Evolutionary conservation across 441 rosid genomes (phyloP), one percentile per base, ranked within the genome.

Genomic region (Euphorbia neoarborescens): DNA sequence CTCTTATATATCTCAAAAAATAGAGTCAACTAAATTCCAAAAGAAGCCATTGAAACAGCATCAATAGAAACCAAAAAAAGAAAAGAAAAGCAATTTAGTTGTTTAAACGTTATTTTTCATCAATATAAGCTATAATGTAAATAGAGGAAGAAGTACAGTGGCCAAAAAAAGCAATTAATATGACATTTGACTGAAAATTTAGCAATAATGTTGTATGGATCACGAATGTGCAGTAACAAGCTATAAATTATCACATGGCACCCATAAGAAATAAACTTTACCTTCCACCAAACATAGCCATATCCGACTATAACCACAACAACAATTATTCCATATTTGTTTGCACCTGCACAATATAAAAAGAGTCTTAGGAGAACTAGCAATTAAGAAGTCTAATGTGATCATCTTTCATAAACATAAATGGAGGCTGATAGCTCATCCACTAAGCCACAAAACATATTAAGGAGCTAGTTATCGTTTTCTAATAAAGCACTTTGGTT

Each of bases 281-380:
- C 99, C 98, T 92, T 94, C 98, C 97, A 92, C 99, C 99, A 87
- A 56, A 89, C 85, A 79, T 90, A 94, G 80, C 99, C 99, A 76
- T 83, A 92, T 79, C 98, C 92, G 72, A 86, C 83, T 20, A 83
- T 96, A 27, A 84, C 87, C 50, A 92, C 81, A 11, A 88, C 81
- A 76, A 94, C 76, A 71, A 90, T 80, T 63, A 76, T 27, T 64
- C 92, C 88, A 81, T 84, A 94, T 87, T 71, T 87, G 72, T 71
- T 73, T 44, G 88, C 72, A 77, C 97, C 99, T 94, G 89, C 79
- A 82, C 61, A 38, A 38, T 37, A 56, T 24, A 73, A 60, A 54
- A 15, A 28, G n/a, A 4, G 56, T 66, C 65, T 53, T 44, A 66
- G 68, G 20, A 13, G 24, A 64, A 40, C 34, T 30, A 20, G 19